Evolutionary conservation across 2,329 filamentous ascomycete genomes (phyloP).

Genomic region (Acarospora socialis): DNA sequence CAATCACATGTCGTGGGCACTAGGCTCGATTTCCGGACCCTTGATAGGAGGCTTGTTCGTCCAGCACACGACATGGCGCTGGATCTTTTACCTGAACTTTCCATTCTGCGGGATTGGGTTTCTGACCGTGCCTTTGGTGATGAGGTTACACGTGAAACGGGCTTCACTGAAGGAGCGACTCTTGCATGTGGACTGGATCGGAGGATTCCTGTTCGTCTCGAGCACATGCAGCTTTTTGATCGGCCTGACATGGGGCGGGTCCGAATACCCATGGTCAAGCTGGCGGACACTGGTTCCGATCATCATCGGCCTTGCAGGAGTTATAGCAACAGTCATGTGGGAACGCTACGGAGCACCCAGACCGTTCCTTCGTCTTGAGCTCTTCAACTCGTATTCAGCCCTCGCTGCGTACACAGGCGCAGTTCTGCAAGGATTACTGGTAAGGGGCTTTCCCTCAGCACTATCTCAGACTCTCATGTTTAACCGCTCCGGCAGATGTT

Average conservation of each 20-base stretch:
- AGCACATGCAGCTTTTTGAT: conserved; percentile 26
- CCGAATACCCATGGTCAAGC: conserved; percentile 25
- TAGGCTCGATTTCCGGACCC: conserved; percentile 2
- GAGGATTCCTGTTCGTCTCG: conserved; percentile 26
- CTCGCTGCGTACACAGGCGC: conserved; percentile 28
- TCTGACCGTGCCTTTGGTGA: conserved; percentile 21
- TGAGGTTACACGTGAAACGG: conserved; percentile 14
- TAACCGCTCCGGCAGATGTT: conserved; percentile 22
- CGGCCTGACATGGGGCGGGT: conserved; percentile 30
- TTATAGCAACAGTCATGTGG: conserved; percentile 22
- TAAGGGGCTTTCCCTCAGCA: conserved; percentile 16
- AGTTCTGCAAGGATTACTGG: conserved; percentile 30
- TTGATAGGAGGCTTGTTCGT: conserved; percentile 16
- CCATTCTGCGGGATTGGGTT: conserved; percentile 18
- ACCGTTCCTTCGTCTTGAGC: conserved; percentile 24
- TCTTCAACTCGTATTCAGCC: conserved; percentile 25
- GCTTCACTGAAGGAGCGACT: conserved; percentile 29
- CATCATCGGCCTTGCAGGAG: not conserved
- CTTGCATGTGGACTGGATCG: conserved; percentile 28
- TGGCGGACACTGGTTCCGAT: conserved; percentile 20
- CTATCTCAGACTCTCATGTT: not conserved
- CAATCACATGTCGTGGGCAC: not conserved
- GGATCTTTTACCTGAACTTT: conserved; percentile 35
- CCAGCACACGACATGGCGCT: conserved; percentile 28
- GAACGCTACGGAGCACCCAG: conserved; percentile 22